Evolutionary conservation across 2,329 filamentous ascomycete species (phyloP).

Genomic region (Neodidymelliopsis sp.): DNA sequence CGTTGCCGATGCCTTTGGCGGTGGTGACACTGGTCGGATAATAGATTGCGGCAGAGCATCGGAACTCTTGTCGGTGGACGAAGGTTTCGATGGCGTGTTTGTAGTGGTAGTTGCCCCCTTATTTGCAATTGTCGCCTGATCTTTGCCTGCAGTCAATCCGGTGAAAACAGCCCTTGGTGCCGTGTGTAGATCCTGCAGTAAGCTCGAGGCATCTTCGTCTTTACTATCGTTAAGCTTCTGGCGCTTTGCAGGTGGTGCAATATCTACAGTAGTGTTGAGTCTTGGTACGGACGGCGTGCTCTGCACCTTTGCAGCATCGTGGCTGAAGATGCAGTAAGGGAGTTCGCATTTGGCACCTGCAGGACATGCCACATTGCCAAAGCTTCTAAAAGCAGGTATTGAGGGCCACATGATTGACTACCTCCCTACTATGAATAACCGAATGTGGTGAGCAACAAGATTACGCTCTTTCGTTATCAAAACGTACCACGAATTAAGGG

Average conservation of each 20-base stretch:
- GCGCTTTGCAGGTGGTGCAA: slow-evolving; percentile 38
- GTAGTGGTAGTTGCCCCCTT: slow-evolving; percentile 9
- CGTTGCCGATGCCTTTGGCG: slow-evolving; percentile 27
- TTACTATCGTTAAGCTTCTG: slow-evolving; percentile 36
- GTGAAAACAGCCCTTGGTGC: slow-evolving; percentile 30
- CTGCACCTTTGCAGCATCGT: slow-evolving; percentile 47
- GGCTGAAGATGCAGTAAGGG: slow-evolving; percentile 66
- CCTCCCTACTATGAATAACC: slow-evolving; percentile 1
- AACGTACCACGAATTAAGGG: slow-evolving; percentile 7
- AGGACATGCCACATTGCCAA: slow-evolving; percentile 56
- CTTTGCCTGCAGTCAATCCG: slow-evolving; percentile 32
- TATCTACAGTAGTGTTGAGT: slow-evolving; percentile 4
- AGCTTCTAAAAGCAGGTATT: slow-evolving; percentile 33
- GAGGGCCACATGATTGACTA: slow-evolving; percentile 41
- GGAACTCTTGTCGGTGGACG: slow-evolving; percentile 7
- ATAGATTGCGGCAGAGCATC: slow-evolving; percentile 30
- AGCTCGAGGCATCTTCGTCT: slow-evolving; percentile 9
- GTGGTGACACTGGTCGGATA: slow-evolving; percentile 43
- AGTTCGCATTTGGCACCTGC: slow-evolving; percentile 58
- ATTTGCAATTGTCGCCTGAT: slow-evolving; percentile 14
- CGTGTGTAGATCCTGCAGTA: not conserved
- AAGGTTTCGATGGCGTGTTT: slow-evolving; percentile 6
- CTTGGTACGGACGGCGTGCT: slow-evolving; percentile 3
- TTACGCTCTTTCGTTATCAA: slow-evolving; percentile 1
- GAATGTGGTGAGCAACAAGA: slow-evolving; percentile 4